A percentile compares a stretch with the other conserved stretches of the same genome.
phyloP scores from a whole-genome alignment of 768 basidiomycete genomes.

The Botryobasidium botryosum region DNA sequence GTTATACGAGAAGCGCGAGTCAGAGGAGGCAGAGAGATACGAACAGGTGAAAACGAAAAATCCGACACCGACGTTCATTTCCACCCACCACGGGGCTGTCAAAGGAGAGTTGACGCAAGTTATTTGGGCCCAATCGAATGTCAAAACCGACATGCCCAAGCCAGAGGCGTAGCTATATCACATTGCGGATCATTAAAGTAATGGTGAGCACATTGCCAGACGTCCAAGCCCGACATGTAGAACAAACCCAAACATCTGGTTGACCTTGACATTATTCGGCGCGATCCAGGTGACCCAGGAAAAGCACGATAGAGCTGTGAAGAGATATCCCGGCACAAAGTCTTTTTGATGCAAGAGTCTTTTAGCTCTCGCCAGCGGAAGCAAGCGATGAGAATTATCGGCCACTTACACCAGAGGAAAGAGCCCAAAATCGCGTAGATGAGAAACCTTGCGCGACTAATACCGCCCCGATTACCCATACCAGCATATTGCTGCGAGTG shows the following conservation, averaged over 20 bases:
- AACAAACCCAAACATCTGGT: conserved; percentile 56
- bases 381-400: too few relatives aligned
- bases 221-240: too few relatives aligned
- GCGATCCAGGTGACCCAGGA: conserved; percentile 86
- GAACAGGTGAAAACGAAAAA: too few relatives aligned
- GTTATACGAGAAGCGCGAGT: too few relatives aligned
- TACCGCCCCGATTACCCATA: conserved; percentile 46
- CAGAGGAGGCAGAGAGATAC: too few relatives aligned
- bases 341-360: too few relatives aligned
- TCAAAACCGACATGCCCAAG: conserved; percentile 62
- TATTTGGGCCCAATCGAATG: conserved; percentile 30
- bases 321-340: conserved; percentile 61
- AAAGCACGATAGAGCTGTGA: conserved; percentile 63
- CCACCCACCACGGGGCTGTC: conserved; percentile 43
- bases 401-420: conserved; percentile 16
- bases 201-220: too few relatives aligned
- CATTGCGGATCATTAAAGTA: too few relatives aligned
- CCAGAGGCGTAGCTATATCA: conserved; percentile 51
- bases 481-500: conserved; percentile 47
- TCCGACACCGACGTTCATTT: conserved; percentile 24
- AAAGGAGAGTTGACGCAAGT: conserved; percentile 58
- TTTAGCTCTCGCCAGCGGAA: too few relatives aligned
- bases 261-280: conserved; percentile 47
- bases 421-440: conserved; percentile 37
- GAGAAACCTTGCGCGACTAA: conserved; percentile 71